phyloP scores from a whole-genome alignment of 1,284 basidiomycete genomes.

The Cystobasidium pallidum region DNA sequence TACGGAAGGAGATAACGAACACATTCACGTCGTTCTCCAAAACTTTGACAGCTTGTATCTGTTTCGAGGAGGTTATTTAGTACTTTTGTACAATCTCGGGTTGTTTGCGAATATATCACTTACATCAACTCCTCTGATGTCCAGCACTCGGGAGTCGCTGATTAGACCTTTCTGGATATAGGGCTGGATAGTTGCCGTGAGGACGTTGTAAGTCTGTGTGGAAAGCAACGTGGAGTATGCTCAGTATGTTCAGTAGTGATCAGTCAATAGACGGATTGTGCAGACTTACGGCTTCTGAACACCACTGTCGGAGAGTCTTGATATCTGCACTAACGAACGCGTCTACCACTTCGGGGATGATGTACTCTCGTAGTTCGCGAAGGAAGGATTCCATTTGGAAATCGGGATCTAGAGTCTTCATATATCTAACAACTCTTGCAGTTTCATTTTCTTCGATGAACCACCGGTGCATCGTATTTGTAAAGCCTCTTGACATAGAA shows the following conservation, averaged over 20 bases:
- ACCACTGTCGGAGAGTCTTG: constrained; percentile 86
- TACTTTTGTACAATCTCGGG: neutral
- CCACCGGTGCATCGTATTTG: constrained; percentile 80
- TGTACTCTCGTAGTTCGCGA: constrained; percentile 91
- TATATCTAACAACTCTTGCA: constrained; percentile 83
- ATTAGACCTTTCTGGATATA: constrained; percentile 87
- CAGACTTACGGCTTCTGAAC: constrained; percentile 82
- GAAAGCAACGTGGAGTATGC: constrained; percentile 58
- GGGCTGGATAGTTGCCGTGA: constrained; percentile 96
- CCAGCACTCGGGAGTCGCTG: constrained; percentile 86
- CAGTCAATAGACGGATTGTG: neutral
- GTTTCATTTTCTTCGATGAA: constrained; percentile 96
- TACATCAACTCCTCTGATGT: constrained; percentile 93
- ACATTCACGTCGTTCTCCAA: constrained; percentile 87
- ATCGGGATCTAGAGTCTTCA: constrained; percentile 82
- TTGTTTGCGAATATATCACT: constrained; percentile 52
- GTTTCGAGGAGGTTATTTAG: constrained; percentile 21
- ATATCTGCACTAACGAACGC: constrained; percentile 88
- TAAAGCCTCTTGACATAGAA: constrained; percentile 77
- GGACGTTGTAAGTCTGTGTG: constrained; percentile 84
- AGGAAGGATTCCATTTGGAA: constrained; percentile 88
- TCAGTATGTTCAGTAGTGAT: neutral
- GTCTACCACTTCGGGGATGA: constrained; percentile 96
- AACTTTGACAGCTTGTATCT: constrained; percentile 79
- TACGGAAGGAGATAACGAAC: constrained; percentile 89